Percentiles rank a stretch among this genome's conserved stretches.
Evolutionary conservation across 2,329 filamentous ascomycete genomes (phyloP).

Genomic region (Cladosporium cucumerinum): DNA sequence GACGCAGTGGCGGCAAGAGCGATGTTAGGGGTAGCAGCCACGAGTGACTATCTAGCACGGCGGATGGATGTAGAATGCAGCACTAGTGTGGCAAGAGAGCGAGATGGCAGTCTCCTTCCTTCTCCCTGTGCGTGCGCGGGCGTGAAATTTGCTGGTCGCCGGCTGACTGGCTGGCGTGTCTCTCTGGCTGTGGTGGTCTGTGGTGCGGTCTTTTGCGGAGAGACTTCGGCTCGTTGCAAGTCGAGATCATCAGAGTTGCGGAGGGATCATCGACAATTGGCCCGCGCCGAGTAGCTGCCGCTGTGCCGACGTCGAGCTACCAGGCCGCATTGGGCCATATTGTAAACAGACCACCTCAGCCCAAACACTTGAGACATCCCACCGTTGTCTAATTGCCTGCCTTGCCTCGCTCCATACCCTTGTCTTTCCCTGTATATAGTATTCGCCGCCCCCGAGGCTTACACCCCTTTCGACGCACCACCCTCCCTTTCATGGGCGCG

Average conservation of each 20-base stretch:
- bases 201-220: slow-evolving; percentile 3
- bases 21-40: neutral
- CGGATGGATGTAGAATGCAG: neutral
- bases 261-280: slow-evolving; percentile 1
- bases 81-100: neutral
- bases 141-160: neutral
- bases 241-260: neutral
- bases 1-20: neutral
- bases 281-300: neutral
- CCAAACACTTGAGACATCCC: slow-evolving; percentile 11
- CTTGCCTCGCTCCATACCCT: neutral
- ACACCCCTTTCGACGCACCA: neutral
- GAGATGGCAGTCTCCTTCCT: neutral
- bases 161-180: neutral
- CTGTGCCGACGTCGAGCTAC: neutral
- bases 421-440: slow-evolving; percentile 10
- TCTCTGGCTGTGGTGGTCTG: too few relatives aligned
- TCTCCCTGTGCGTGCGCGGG: neutral
- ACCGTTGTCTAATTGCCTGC: slow-evolving; percentile 2
- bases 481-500: slow-evolving; percentile 9
- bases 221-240: neutral
- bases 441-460: neutral
- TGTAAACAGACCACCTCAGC: neutral
- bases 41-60: neutral
- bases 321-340: neutral